Conservation (phyloP, 2,329 filamentous ascomycete species). For the Orbilia brochopaga region DNA sequence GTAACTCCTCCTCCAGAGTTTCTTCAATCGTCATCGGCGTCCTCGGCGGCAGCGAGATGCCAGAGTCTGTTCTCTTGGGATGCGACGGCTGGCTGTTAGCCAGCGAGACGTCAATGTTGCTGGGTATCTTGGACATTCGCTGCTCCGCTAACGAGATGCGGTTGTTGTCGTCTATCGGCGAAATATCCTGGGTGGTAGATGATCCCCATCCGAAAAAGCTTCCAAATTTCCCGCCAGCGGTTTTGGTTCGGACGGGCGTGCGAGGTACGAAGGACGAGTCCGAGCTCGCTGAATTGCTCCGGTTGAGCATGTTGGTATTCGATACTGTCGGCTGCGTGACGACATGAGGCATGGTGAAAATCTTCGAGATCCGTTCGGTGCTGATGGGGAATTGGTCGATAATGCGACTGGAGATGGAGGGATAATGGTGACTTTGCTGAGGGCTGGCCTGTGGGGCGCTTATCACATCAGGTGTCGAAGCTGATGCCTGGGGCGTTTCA, state of each 20-base stretch:
- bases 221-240: conserved; percentile 20
- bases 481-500: conserved; percentile 39
- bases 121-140: conserved; percentile 46
- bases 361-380: conserved; percentile 35
- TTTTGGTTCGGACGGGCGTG: conserved; percentile 41
- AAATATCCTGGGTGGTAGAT: conserved; percentile 28
- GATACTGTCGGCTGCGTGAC: conserved; percentile 31
- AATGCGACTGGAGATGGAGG: conserved; percentile 43
- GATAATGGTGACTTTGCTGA: conserved; percentile 33
- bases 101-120: conserved; percentile 41
- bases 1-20: conserved; percentile 84
- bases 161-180: conserved; percentile 31
- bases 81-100: conserved; percentile 44
- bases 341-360: conserved; percentile 47
- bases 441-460: conserved; percentile 17
- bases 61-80: conserved; percentile 53
- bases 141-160: conserved; percentile 32
- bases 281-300: conserved; percentile 42
- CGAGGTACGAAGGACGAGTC: conserved; percentile 38
- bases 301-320: conserved; percentile 36
- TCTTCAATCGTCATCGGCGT: conserved; percentile 53
- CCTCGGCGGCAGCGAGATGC: conserved; percentile 53
- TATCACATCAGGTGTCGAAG: conserved; percentile 37
- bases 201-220: conserved; percentile 45
- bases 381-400: conserved; percentile 37